These are phyloP conservation scores for Zizania latifolia DNA, from an alignment of 176 grass and related monocot genomes.

Conservation along the genomic window DNA sequence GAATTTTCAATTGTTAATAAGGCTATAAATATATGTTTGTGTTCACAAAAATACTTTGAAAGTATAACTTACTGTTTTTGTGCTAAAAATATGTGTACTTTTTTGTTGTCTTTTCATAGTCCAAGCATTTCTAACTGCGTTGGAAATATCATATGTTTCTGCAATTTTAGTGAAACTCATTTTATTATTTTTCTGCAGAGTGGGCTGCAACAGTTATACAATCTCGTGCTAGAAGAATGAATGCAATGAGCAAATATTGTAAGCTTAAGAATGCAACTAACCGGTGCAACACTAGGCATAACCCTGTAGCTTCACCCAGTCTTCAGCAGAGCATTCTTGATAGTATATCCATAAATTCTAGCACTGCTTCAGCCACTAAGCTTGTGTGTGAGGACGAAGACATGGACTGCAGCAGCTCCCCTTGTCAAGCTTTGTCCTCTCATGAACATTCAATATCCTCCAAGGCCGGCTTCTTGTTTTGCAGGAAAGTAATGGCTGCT, in stretches of 20 bases:
- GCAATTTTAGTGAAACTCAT: not conserved
- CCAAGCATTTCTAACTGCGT: not conserved
- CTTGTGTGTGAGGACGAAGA: not conserved
- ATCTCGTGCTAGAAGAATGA: slow-evolving; percentile 27
- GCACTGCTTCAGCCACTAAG: slow-evolving; percentile 3
- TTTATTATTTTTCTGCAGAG: slow-evolving; percentile 31
- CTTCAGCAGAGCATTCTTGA: slow-evolving; percentile 1
- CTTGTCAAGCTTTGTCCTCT: slow-evolving; percentile 3
- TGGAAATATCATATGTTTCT: not conserved
- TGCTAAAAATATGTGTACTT: not conserved
- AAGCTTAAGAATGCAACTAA: slow-evolving; percentile 20
- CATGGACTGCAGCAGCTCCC: slow-evolving; percentile 2
- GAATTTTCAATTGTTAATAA: not conserved
- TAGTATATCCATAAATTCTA: not conserved
- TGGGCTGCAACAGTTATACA: slow-evolving; percentile 48
- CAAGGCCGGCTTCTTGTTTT: not conserved
- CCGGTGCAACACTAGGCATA: not conserved
- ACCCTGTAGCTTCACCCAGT: not conserved
- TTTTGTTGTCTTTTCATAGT: slow-evolving; percentile 5
- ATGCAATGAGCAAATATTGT: slow-evolving; percentile 34
- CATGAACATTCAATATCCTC: slow-evolving; percentile 7
- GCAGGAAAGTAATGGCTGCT: slow-evolving; percentile 35
- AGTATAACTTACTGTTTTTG: not conserved
- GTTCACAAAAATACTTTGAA: not conserved
- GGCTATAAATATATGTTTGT: not conserved